Evolutionary conservation across 1,284 basidiomycete genomes (phyloP), one percentile per base, ranked within the genome.

Genomic region (Somion occarium): DNA sequence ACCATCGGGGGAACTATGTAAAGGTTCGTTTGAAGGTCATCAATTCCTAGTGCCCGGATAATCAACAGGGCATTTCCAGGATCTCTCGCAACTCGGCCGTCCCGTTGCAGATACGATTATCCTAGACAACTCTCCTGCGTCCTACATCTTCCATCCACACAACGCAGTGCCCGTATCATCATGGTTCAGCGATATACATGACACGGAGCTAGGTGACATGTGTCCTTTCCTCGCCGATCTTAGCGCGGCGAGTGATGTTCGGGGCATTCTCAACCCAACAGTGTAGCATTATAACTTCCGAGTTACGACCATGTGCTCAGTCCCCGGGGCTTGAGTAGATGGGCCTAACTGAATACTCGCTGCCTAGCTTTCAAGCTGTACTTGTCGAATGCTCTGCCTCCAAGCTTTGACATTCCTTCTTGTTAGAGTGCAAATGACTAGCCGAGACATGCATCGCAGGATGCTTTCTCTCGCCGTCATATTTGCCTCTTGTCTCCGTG

Each of bases 121-220:
- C 70, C 83, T 99, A 57, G 96, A 99, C 75, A 99, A 99, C 72
- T 98, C 94, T 38, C 96, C 96, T 12, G 96, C 97, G 7, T 97
- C 93, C 5, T 99, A 99, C 72, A 96, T 99, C 58, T 99, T 99
- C 80, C 96, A 99, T 65, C 94, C 94, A 3, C 95, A 97, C 73
- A 98, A 98, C 65, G 96, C 97, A 34, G 96, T 98, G 2, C 96
- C 96, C 15, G 93, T 99, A 46, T 98, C 95, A 44, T 95, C 92
- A 54, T 99, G 96, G 97, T 99, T 99, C 76, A 98, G 98, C 69
- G 91, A 93, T 70, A 92, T 93, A 2, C 93, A 97, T 65, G 96
- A 98, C 68, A 97, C 95, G 20, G 96, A 98, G 69, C 75, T 98
- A 57, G 95, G 91, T 38, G 96, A 98, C 68, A 75, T 99, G 45